These are phyloP conservation scores for Microglena sp. DNA, from an alignment of 139 green algal species.

Conservation along the genomic window DNA sequence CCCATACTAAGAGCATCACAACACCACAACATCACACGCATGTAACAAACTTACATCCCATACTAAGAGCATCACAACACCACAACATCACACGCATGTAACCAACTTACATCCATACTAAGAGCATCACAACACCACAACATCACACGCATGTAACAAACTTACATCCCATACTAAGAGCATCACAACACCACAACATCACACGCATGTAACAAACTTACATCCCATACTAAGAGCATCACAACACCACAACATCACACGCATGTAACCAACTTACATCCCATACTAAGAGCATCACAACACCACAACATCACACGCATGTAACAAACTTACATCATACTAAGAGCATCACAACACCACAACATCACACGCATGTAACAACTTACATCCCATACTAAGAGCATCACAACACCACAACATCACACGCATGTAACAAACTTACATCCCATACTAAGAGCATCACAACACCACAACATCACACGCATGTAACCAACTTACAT, in stretches of 20 bases:
- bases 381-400: slow-evolving; percentile 55
- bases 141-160: not conserved
- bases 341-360: slow-evolving; percentile 46
- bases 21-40: slow-evolving; percentile 21
- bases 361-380: not conserved
- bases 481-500: slow-evolving; percentile 21
- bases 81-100: not conserved
- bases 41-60: slow-evolving; percentile 39
- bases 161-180: slow-evolving; percentile 54
- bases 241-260: slow-evolving; percentile 41
- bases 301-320: not conserved
- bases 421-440: not conserved
- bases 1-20: slow-evolving; percentile 52
- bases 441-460: slow-evolving; percentile 54
- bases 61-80: slow-evolving; percentile 45
- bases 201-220: slow-evolving; percentile 4
- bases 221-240: slow-evolving; percentile 53
- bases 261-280: slow-evolving; percentile 24
- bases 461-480: slow-evolving; percentile 43
- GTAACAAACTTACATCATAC: slow-evolving; percentile 39
- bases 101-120: slow-evolving; percentile 46
- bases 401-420: slow-evolving; percentile 41
- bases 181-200: slow-evolving; percentile 43
- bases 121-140: slow-evolving; percentile 45
- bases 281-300: slow-evolving; percentile 57